Base-by-base conservation (phyloP, 2,329 filamentous ascomycete genomes). In the Cordyceps cicadae region DNA sequence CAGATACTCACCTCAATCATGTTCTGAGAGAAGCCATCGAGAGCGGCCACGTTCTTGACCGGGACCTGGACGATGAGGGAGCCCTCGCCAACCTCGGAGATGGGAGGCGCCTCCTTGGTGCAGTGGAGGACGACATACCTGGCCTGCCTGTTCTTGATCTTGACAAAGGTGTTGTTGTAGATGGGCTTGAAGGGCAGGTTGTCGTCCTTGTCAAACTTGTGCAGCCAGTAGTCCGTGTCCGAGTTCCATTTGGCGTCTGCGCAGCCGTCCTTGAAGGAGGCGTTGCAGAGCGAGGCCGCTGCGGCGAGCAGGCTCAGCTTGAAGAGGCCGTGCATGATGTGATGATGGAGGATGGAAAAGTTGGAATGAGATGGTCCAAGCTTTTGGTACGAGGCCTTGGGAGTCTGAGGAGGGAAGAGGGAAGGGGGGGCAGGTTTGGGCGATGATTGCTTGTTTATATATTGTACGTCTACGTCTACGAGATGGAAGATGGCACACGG, bases 111-210 rank as follows among this genome's bases (percentile, higher is more conserved):
- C 8, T 62, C 41, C 7, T 62, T 62, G 29, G 55, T 59, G 56
- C 60, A 62, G 49, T 62, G 56, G 34, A 62, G 49, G 32, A 62
- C 55, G n/a, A 62, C 60, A 14, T 59, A 52, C 29, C 60, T 52
- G 3, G 43, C 6, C 55, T 62, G 60, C 3, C 60, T 56, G 21
- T 62, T 62, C 43, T 41, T 54, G 41, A 62, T 60, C n/a, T 49
- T 21, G 48, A 62, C 60, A 17, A 39, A 62, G n/a, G 60, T 62
- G 6, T 62, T 62, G 43, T 62, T 62, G 60, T 62, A 62, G 9
- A 24, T 24, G 9, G 60, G 48, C 8, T 15, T 29, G 11, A 62
- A 58, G 14, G 60, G 60, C 32, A 59, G n/a, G 21, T 29, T 62
- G 7, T 17, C 17, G 26, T 59, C 54, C 6, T 26, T 19, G 5